A percentile compares a stretch with the other conserved stretches of the same genome.
These are phyloP conservation scores for Hymenochaete sp. DNA, from an alignment of 1,284 basidiomycete genomes.

Conservation along the genomic window DNA sequence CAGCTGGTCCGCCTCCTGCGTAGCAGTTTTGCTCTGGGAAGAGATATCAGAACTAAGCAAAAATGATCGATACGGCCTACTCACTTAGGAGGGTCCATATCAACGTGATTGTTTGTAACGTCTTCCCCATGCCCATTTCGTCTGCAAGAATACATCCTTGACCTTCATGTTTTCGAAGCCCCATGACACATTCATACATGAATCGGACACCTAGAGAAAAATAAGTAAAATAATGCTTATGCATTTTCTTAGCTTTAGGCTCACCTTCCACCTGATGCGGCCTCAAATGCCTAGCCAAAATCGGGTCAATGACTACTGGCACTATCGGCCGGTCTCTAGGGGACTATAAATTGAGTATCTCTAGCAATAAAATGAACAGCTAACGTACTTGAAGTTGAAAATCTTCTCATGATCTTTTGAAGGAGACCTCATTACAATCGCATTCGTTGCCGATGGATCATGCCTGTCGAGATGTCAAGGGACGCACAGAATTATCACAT, in stretches of 20 bases:
- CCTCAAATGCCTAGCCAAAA: conserved; percentile 69
- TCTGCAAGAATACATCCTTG: conserved; percentile 95
- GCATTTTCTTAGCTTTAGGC: conserved; percentile 14
- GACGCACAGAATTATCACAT: conserved; percentile 16
- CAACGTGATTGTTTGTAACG: conserved; percentile 82
- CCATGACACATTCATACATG: conserved; percentile 96
- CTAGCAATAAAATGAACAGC: background rate
- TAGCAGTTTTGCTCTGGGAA: conserved; percentile 77
- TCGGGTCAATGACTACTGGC: conserved; percentile 90
- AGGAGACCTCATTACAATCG: conserved; percentile 83
- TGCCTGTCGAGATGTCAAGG: conserved; percentile 40
- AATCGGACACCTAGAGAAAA: conserved; percentile 62
- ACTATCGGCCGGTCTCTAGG: conserved; percentile 49
- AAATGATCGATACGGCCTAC: conserved; percentile 20
- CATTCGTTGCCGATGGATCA: conserved; percentile 67
- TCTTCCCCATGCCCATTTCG: conserved; percentile 96
- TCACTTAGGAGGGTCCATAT: conserved; percentile 84
- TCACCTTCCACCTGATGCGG: conserved; percentile 87
- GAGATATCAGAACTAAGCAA: conserved; percentile 10
- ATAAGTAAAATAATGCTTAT: conserved; percentile 3
- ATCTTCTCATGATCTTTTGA: conserved; percentile 56
- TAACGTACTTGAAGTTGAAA: conserved; percentile 63
- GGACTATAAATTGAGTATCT: background rate
- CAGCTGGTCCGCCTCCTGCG: conserved; percentile 44
- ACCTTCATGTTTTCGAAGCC: conserved; percentile 79